Percentiles rank a stretch among this genome's conserved stretches.
Evolutionary conservation across 2,329 filamentous ascomycete species (phyloP).

Genomic region (Aureobasidium sp.): DNA sequence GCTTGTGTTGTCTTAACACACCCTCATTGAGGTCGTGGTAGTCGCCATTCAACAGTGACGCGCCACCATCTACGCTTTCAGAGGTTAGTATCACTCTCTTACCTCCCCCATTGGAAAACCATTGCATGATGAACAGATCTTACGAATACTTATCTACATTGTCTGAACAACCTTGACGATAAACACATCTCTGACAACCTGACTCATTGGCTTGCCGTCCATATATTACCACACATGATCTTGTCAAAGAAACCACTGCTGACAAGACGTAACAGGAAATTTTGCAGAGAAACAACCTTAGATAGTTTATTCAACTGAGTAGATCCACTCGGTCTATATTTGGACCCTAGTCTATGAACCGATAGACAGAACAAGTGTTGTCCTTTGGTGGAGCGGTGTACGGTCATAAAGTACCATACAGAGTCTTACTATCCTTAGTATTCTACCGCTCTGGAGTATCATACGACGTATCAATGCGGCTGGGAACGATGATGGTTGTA

Average conservation of each 20-base stretch:
- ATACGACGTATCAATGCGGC: no score
- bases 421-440: no score
- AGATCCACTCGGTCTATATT: background rate
- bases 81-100: background rate
- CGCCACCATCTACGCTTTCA: background rate
- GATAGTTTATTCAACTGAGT: background rate
- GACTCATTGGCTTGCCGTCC: slow-evolving; percentile 41
- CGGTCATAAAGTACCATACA: no score
- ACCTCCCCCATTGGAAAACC: slow-evolving; percentile 27
- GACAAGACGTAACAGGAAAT: background rate
- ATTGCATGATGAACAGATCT: slow-evolving; percentile 68
- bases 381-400: no score
- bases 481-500: no score
- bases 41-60: background rate
- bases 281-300: background rate
- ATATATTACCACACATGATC: background rate
- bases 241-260: background rate
- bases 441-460: no score
- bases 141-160: slow-evolving; percentile 99
- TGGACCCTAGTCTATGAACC: no score
- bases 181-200: slow-evolving; percentile 72
- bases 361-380: background rate
- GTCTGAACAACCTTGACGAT: slow-evolving; percentile 79
- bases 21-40: background rate
- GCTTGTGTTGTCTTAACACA: background rate